Evolutionary conservation across 2,329 filamentous ascomycete genomes (phyloP).

Genomic region (Pseudogymnoascus destructans): DNA sequence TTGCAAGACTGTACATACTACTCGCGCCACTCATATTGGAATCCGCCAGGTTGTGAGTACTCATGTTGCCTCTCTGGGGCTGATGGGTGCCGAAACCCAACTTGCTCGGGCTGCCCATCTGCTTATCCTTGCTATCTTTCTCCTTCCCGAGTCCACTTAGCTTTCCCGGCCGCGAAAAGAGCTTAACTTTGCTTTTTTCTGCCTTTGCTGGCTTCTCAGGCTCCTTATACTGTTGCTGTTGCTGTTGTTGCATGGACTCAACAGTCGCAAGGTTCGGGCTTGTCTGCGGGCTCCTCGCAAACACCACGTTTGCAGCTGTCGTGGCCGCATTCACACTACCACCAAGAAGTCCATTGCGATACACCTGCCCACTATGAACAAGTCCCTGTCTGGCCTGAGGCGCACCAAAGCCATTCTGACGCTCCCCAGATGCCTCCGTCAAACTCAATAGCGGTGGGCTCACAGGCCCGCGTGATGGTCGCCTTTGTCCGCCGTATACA

Average conservation of each 20-base stretch:
- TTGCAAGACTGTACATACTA: slow-evolving; percentile 61
- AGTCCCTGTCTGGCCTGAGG: slow-evolving; percentile 23
- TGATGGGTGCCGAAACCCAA: slow-evolving; percentile 35
- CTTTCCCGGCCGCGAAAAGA: slow-evolving; percentile 67
- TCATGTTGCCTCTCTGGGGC: slow-evolving; percentile 49
- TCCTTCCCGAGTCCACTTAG: slow-evolving; percentile 51
- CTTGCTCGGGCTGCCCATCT: slow-evolving; percentile 60
- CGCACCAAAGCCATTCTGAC: slow-evolving; percentile 39
- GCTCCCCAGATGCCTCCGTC: slow-evolving; percentile 50
- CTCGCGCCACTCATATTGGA: slow-evolving; percentile 35
- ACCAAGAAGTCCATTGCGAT: slow-evolving; percentile 49
- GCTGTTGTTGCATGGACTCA: slow-evolving; percentile 2
- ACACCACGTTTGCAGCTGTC: slow-evolving; percentile 60
- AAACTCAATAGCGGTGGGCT: slow-evolving; percentile 51
- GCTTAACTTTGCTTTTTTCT: slow-evolving; percentile 68
- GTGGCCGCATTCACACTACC: slow-evolving; percentile 53
- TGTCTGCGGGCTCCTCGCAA: slow-evolving; percentile 43
- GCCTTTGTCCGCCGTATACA: slow-evolving; percentile 18
- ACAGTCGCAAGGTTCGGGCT: slow-evolving; percentile 12
- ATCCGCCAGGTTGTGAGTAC: slow-evolving; percentile 59
- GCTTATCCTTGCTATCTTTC: slow-evolving; percentile 49
- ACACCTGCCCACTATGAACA: slow-evolving; percentile 24
- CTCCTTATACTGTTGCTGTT: slow-evolving; percentile 17
- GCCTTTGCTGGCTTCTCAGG: slow-evolving; percentile 47
- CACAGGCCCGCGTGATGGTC: slow-evolving; percentile 33